phyloP scores from a whole-genome alignment of 1,284 basidiomycete genomes.

The Wallemia hederae region DNA sequence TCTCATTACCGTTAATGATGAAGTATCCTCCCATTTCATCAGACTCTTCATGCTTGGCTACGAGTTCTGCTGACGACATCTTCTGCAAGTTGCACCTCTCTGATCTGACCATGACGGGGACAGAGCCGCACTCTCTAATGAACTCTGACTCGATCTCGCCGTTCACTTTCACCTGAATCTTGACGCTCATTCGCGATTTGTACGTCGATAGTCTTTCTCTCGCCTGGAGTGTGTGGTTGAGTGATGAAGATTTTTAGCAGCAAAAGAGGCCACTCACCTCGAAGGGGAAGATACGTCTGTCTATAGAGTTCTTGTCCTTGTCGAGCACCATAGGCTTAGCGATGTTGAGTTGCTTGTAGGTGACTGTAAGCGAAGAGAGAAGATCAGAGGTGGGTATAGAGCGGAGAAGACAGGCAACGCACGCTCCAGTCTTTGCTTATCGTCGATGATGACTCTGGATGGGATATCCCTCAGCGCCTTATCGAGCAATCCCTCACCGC shows the following conservation, averaged over 20 bases:
- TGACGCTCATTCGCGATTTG: slow-evolving; percentile 66
- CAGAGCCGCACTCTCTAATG: slow-evolving; percentile 60
- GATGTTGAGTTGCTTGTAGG: slow-evolving; percentile 25
- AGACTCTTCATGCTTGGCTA: slow-evolving; percentile 73
- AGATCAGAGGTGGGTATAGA: neutral
- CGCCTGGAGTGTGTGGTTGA: slow-evolving; percentile 24
- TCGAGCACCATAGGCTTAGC: slow-evolving; percentile 66
- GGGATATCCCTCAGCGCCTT: slow-evolving; percentile 59
- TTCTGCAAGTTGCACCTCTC: slow-evolving; percentile 66
- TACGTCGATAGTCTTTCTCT: slow-evolving; percentile 79
- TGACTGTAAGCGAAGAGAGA: neutral
- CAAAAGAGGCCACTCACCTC: slow-evolving; percentile 29
- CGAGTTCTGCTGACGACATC: slow-evolving; percentile 60
- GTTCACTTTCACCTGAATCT: slow-evolving; percentile 62
- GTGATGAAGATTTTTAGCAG: slow-evolving; percentile 7
- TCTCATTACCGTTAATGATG: slow-evolving; percentile 95
- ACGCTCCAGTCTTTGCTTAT: slow-evolving; percentile 21
- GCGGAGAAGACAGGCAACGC: neutral
- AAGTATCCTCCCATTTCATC: slow-evolving; percentile 99
- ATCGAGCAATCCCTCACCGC: slow-evolving; percentile 50
- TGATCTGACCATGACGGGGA: slow-evolving; percentile 98
- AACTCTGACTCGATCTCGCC: slow-evolving; percentile 39
- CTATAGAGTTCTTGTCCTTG: slow-evolving; percentile 40
- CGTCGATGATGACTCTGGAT: slow-evolving; percentile 73
- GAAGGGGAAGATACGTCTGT: slow-evolving; percentile 56